Evolutionary conservation across 2,329 filamentous ascomycete genomes (phyloP), one percentile per base, ranked within the genome.

Genomic region (Ophiognomonia clavigignenti-juglandacearum): DNA sequence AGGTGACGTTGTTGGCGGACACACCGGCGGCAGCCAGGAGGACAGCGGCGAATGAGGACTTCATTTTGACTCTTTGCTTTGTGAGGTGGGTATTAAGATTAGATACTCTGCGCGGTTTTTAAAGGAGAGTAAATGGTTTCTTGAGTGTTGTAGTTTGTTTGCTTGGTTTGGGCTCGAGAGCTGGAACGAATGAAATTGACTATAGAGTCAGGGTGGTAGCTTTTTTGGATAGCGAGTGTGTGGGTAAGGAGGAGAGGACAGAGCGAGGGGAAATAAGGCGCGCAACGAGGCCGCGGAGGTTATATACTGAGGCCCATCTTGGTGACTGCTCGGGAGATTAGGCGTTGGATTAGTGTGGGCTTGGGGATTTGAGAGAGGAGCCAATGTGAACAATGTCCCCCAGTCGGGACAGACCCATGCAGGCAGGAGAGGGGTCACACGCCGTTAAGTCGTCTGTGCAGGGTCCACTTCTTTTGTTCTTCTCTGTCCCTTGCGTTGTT

Each of bases 181-280:
- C 45, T 53, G 44, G n/a, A 78, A 78, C 72, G 75, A 78, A 66
- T 75, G 75, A 68, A 78, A 71, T 71, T 77, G 75, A 79, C 75
- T 75, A 59, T 69, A 72, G 65, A 74, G 73, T 74, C 73, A 72
- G 69, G 70, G 65, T 68, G 61, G 60, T 54, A n/a, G n/a, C n/a
- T n/a, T n/a, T n/a, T 59, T 64, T 63, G 55, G 57, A 22, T 48
- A 71, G 64, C 59, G 70, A 69, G 57, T 58, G 72, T 70, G 70
- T 69, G 72, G 72, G 73, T 68, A 74, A 73, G 69, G 72, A 60
- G 69, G 69, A 61, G 59, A 60, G 64, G 63, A 55, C 54, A 55
- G 51, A 54, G 61, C 62, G 53, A 60, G 54, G 54, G 59, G 54
- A 54, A 56, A 56, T 56, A 53, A 56, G 64, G 32, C 61, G 62